Evolutionary conservation across 345 rosid species (phyloP).

Genomic region (Brassica rapa): DNA sequence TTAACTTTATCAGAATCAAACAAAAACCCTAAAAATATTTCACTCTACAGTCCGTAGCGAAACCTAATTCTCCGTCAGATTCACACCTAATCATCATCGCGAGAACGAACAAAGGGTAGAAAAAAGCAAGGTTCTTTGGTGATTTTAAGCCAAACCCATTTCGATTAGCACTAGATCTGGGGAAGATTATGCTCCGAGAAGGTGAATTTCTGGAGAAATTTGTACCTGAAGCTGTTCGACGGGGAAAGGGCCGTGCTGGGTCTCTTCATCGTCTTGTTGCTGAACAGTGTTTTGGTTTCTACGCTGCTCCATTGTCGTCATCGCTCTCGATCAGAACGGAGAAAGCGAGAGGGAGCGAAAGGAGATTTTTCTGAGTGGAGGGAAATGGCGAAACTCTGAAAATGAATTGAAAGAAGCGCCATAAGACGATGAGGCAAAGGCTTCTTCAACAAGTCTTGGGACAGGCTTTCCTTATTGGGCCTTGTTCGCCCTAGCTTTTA

Average conservation of each 20-base stretch:
- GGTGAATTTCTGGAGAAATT: conserved; percentile 2
- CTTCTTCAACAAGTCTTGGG: conserved; percentile 39
- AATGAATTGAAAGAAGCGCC: conserved; percentile 32
- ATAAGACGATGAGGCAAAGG: conserved; percentile 13
- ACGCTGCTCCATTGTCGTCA: conserved; percentile 48
- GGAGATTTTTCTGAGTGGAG: conserved; percentile 32
- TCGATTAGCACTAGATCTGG: conserved; percentile 16
- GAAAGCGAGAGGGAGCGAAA: conserved; percentile 1
- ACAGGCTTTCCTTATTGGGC: not conserved
- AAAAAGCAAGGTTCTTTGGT: conserved; percentile 9
- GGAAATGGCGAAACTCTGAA: conserved; percentile 42
- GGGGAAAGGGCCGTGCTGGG: conserved; percentile 50
- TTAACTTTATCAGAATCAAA: not conserved
- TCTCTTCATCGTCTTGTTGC: conserved; percentile 48
- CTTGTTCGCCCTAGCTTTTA: not conserved
- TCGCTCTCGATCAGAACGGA: conserved; percentile 18
- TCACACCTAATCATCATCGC: not conserved
- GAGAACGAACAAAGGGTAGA: conserved; percentile 4
- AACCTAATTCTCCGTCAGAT: conserved; percentile 19
- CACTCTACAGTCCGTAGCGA: conserved; percentile 8
- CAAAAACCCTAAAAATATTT: conserved; percentile 13
- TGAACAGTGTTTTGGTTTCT: conserved; percentile 38
- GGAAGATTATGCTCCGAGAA: not conserved
- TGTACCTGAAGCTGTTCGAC: conserved; percentile 54
- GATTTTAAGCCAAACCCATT: conserved; percentile 35